Conservation (phyloP, 192 early-diverging fungal species). For the Lobosporangium transversale region DNA sequence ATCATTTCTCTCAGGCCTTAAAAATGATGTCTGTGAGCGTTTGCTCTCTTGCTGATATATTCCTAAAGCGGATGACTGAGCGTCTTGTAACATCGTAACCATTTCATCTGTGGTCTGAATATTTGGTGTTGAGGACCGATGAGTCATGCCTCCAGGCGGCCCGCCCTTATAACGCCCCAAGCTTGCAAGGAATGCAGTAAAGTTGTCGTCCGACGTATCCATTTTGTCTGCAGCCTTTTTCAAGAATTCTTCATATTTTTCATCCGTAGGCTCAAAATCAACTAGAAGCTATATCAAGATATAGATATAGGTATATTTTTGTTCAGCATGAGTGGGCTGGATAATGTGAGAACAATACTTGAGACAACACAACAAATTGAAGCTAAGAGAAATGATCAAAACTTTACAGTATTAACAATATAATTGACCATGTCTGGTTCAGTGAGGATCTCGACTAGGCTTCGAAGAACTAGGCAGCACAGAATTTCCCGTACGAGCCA, state of each 20-base stretch:
- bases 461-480: slow-evolving; percentile 52
- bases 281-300: slow-evolving; percentile 11
- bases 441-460: slow-evolving; percentile 54
- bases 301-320: background rate
- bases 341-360: too few relatives aligned
- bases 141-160: slow-evolving; percentile 1
- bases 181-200: slow-evolving; percentile 26
- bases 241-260: slow-evolving; percentile 37
- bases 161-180: slow-evolving; percentile 11
- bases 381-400: too few relatives aligned
- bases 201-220: slow-evolving; percentile 11
- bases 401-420: slow-evolving; percentile 61
- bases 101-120: slow-evolving; percentile 50
- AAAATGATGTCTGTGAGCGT: background rate
- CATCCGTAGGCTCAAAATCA: slow-evolving; percentile 40
- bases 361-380: background rate
- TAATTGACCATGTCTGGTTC: slow-evolving; percentile 63
- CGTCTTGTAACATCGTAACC: slow-evolving; percentile 39
- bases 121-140: slow-evolving; percentile 47
- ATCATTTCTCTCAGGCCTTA: slow-evolving; percentile 31
- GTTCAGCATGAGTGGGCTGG: too few relatives aligned
- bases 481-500: slow-evolving; percentile 61
- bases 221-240: slow-evolving; percentile 49
- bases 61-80: slow-evolving; percentile 29
- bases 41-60: background rate